A percentile compares a stretch with the other conserved stretches of the same genome.
These are phyloP conservation scores for Turritis glabra DNA, from an alignment of 345 rosid genomes.

Conservation along the genomic window DNA sequence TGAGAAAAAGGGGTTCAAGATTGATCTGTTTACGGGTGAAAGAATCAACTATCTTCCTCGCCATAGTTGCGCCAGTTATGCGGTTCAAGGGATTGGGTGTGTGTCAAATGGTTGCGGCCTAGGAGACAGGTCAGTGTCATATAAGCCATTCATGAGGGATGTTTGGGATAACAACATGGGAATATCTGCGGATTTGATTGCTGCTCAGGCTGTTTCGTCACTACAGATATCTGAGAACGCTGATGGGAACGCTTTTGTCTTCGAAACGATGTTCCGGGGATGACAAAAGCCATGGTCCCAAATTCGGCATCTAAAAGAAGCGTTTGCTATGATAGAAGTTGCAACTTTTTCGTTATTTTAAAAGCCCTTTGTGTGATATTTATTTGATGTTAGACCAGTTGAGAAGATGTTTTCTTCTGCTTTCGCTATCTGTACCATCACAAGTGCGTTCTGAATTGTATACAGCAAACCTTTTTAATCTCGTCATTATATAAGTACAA, in stretches of 20 bases:
- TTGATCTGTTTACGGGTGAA: constrained; percentile 51
- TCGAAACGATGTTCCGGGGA: constrained; percentile 56
- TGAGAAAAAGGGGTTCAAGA: constrained; percentile 46
- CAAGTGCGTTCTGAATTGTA: background rate
- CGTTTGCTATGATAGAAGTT: background rate
- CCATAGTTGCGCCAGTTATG: constrained; percentile 39
- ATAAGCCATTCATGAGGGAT: constrained; percentile 46
- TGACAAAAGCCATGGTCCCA: background rate
- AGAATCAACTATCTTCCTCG: constrained; percentile 42
- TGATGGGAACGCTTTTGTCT: constrained; percentile 8
- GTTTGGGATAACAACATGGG: constrained; percentile 49
- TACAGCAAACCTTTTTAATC: background rate
- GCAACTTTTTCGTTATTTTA: too few relatives aligned
- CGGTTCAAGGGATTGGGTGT: constrained; percentile 58
- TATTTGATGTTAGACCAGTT: background rate
- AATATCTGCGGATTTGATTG: constrained; percentile 60
- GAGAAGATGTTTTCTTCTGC: background rate
- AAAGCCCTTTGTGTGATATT: background rate
- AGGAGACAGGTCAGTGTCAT: constrained; percentile 50
- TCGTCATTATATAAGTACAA: background rate
- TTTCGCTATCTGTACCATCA: background rate
- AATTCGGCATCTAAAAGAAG: background rate
- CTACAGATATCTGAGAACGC: constrained; percentile 69
- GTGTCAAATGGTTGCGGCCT: constrained; percentile 48
- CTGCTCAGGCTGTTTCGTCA: constrained; percentile 86